Evolutionary conservation across 1,284 basidiomycete species (phyloP).

Genomic region (Pyrrhoderma noxium): DNA sequence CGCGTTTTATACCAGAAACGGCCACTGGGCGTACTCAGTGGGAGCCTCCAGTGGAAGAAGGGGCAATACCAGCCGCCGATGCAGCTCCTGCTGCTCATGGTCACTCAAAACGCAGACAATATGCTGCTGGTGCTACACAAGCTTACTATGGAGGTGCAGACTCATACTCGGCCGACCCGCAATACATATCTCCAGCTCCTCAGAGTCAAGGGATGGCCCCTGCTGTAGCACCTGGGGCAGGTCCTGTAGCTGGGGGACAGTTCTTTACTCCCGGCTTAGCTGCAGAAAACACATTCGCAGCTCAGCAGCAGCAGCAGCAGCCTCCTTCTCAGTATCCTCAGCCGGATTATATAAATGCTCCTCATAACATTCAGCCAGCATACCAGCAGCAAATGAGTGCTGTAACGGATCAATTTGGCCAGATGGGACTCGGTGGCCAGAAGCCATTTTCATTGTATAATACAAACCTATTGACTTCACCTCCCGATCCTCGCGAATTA

Average conservation of each 20-base stretch:
- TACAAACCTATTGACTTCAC: slow-evolving; percentile 82
- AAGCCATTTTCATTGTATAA: slow-evolving; percentile 73
- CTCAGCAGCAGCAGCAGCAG: slow-evolving; percentile 36
- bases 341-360: slow-evolving; percentile 53
- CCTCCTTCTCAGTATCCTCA: slow-evolving; percentile 29
- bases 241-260: slow-evolving; percentile 42
- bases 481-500: slow-evolving; percentile 84
- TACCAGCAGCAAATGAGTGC: slow-evolving; percentile 41
- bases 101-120: slow-evolving; percentile 73
- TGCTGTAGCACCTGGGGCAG: slow-evolving; percentile 32
- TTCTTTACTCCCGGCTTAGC: slow-evolving; percentile 83
- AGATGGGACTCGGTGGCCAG: slow-evolving; percentile 73
- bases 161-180: slow-evolving; percentile 32
- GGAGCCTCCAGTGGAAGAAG: slow-evolving; percentile 44
- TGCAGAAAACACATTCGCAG: slow-evolving; percentile 55
- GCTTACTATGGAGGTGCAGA: slow-evolving; percentile 66
- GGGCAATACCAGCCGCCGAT: slow-evolving; percentile 20
- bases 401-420: slow-evolving; percentile 78
- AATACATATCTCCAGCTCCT: slow-evolving; percentile 27
- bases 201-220: slow-evolving; percentile 16
- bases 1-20: slow-evolving; percentile 33
- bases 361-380: slow-evolving; percentile 22
- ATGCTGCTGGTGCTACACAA: slow-evolving; percentile 85
- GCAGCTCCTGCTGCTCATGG: slow-evolving; percentile 29
- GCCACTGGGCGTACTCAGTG: slow-evolving; percentile 57